Base-by-base conservation (phyloP, 106 monocot species). In the Ottelia alismoides region DNA sequence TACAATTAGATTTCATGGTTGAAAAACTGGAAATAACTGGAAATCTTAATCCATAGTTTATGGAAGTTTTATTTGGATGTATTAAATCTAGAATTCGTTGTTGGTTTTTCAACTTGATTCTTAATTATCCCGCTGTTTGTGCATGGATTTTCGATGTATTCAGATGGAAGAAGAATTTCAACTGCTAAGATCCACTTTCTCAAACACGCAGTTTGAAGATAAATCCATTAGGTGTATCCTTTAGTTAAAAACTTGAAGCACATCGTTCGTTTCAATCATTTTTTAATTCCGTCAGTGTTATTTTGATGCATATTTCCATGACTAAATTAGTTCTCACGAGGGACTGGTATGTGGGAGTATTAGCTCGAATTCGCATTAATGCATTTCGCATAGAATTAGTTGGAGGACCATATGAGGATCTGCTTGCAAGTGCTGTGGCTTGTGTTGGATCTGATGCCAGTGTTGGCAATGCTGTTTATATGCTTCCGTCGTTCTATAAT, bases 401-500 rank as follows among this genome's bases (percentile, higher is more conserved):
- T 56, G 75, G 62, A 72, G 54, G 58, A 52, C 74, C 68, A 44
- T 76, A 94, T 70, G 84, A 88, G 31, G 81, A 88, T 75, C 53
- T 94, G 31, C 53, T 84, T 40, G 22, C 56, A 45, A 71, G 65
- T 28, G 92, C 87, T 47, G 64, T 63, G 60, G 73, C 92, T 22
- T 68, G 64, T 52, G 73, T 88, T 54, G 46, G 46, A 40, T 53
- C 66, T 73, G 75, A 87, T 62, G 70, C 70, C 40, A 79, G 83
- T 51, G 80, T 84, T 70, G 94, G 94, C 14, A 94, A 71, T 84
- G 84, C 94, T 49, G 62, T 94, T 56, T 94, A 94, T 64, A 84
- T 94, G 66, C 76, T 94, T 72, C 84, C 94, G 11, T 94, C 94
- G 62, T 81, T 94, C 50, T 88, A 94, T 54, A 94, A 94, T 62